Percentiles rank a stretch among this genome's conserved stretches.
Evolutionary conservation across 352 stramenopile genomes (phyloP).

Genomic region (Phytophthora constricta): DNA sequence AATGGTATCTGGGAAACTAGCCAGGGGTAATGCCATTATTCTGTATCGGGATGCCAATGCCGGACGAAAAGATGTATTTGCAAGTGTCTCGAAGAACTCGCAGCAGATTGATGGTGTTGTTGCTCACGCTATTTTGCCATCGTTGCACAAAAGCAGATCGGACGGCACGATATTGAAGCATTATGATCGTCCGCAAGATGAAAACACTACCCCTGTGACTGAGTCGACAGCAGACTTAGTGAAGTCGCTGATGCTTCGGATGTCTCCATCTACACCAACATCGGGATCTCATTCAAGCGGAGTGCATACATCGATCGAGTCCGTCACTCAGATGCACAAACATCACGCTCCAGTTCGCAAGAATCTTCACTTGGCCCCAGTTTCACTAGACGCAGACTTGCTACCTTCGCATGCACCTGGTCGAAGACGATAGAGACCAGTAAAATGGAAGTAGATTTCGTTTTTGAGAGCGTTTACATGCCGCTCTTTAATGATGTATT

Average conservation of each 20-base stretch:
- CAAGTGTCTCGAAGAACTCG: not conserved
- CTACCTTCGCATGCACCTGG: not conserved
- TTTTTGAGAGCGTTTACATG: no score
- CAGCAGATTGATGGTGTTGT: conserved; percentile 3
- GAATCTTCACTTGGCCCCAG: conserved; percentile 21
- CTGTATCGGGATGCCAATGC: not conserved
- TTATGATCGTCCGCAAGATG: conserved; percentile 2
- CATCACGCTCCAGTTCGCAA: conserved; percentile 1
- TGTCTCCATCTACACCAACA: conserved; percentile 8
- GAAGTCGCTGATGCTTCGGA: conserved; percentile 21
- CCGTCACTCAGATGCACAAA: conserved; percentile 4
- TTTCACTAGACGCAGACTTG: conserved; percentile 22
- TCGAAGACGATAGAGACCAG: not conserved
- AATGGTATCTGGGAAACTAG: conserved; percentile 34
- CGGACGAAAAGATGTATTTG: conserved; percentile 9
- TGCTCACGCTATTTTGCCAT: conserved; percentile 27
- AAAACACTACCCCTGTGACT: conserved; percentile 3
- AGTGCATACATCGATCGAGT: conserved; percentile 10
- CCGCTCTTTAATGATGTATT: no score
- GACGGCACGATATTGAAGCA: conserved; percentile 4
- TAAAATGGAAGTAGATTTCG: no score
- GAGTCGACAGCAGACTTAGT: conserved; percentile 18
- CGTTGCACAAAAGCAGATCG: conserved; percentile 22
- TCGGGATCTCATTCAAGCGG: conserved; percentile 1
- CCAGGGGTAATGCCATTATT: conserved; percentile 22